phyloP scores from a whole-genome alignment of 371 early-diverging fungal species.

The Actinomucor elegans region DNA sequence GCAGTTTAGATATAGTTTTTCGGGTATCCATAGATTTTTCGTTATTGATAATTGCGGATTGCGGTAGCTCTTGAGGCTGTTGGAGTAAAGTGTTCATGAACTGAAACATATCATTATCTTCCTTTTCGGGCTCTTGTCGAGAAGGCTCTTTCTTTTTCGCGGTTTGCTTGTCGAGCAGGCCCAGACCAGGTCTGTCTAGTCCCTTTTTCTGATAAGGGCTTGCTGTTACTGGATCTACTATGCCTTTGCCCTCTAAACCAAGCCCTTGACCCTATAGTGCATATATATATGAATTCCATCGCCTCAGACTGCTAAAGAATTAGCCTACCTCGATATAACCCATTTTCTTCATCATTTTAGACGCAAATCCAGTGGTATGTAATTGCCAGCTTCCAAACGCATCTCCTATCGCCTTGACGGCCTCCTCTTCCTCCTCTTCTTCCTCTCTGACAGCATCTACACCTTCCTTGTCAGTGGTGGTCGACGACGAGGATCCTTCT shows the following conservation, averaged over 20 bases:
- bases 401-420: neutral
- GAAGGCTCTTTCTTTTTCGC: conserved; percentile 2
- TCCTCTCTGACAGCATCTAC: neutral
- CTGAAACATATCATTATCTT: conserved; percentile 12
- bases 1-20: conserved; percentile 13
- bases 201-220: neutral
- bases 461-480: neutral
- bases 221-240: conserved; percentile 22
- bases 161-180: neutral
- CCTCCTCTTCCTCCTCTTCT: too few species aligned
- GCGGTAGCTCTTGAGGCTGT: neutral
- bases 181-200: conserved; percentile 14
- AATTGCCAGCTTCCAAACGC: conserved; percentile 26
- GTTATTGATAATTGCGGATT: neutral
- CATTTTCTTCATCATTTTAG: conserved; percentile 42
- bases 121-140: neutral
- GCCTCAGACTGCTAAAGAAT: neutral
- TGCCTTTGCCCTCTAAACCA: conserved; percentile 26
- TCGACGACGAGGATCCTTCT: conserved; percentile 9
- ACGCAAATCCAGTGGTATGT: conserved; percentile 37
- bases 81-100: conserved; percentile 19
- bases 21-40: neutral
- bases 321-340: conserved; percentile 30
- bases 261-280: conserved; percentile 28
- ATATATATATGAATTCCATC: neutral